These are phyloP conservation scores for Cladosporium halotolerans DNA, from an alignment of 2,329 filamentous ascomycete genomes.

Conservation along the genomic window DNA sequence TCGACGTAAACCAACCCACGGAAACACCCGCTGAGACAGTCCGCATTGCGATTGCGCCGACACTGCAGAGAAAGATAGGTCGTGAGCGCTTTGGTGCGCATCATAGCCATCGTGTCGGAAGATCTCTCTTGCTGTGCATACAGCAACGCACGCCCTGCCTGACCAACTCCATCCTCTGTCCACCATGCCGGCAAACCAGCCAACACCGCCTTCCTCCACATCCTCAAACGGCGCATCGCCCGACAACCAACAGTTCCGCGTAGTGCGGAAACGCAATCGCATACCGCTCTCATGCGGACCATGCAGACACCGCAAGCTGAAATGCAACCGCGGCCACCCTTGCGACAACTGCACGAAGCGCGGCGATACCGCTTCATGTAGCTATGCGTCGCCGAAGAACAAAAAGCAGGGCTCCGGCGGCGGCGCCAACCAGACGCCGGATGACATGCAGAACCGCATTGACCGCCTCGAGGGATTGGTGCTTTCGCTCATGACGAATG, in stretches of 20 bases:
- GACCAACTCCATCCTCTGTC: too few relatives aligned
- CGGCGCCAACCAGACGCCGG: slow-evolving; percentile 52
- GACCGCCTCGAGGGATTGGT: slow-evolving; percentile 90
- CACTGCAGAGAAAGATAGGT: too few relatives aligned
- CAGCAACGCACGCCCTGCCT: too few relatives aligned
- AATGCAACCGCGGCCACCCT: slow-evolving; percentile 86
- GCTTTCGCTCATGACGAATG: slow-evolving; percentile 87
- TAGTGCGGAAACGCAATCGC: slow-evolving; percentile 86
- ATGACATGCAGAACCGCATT: slow-evolving; percentile 98
- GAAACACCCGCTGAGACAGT: too few relatives aligned
- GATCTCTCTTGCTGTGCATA: too few relatives aligned
- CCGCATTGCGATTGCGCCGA: too few relatives aligned
- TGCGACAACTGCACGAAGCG: slow-evolving; percentile 94
- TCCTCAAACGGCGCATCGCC: slow-evolving; percentile 71
- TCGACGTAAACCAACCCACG: too few relatives aligned
- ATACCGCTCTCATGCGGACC: slow-evolving; percentile 87
- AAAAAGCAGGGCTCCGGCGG: slow-evolving; percentile 49
- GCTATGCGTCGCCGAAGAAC: slow-evolving; percentile 63
- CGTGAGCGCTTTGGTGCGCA: too few relatives aligned
- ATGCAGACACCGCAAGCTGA: slow-evolving; percentile 89
- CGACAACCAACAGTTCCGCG: slow-evolving; percentile 70
- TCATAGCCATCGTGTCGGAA: too few relatives aligned
- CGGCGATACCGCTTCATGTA: slow-evolving; percentile 72
- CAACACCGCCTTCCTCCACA: slow-evolving; percentile 65
- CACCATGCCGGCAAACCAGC: slow-evolving; percentile 29